Evolutionary conservation across 768 basidiomycete species (phyloP), one percentile per base, ranked within the genome.

Genomic region (Amyloporia xantha): DNA sequence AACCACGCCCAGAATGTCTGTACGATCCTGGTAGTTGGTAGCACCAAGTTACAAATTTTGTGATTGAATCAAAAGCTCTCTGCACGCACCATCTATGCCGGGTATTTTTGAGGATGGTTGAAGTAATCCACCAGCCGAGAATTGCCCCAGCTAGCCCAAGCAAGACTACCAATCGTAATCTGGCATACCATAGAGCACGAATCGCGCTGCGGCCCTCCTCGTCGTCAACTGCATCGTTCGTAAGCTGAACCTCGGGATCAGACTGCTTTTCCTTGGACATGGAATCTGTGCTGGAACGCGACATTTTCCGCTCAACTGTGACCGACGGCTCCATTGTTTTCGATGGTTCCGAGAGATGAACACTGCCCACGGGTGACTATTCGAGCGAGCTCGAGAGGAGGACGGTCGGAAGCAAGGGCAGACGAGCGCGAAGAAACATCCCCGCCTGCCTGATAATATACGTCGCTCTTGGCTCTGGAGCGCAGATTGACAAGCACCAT

Each of bases 1-100:
- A 79, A 78, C 89, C 91, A 93, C 2, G 89, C 86, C 57, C 84
- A 86, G 30, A 91, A 36, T 0, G 87, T 85, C 65, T 90, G 86
- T 7, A 85, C 83, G 53, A 91, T 76, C 87, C 86, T 87, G 46
- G 6, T 49, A 37, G 28, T 27, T 41, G 38, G 38, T 9, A 21
- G 38, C 17, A 39, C 6, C 15, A 10, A 6, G 20, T 6, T n/a
- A 9, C 7, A 39, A 21, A 39, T 6, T 39, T 20, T 40, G 44
- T 15, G 26, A 47, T n/a, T n/a, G n/a, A n/a, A n/a, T n/a, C n/a
- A n/a, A n/a, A n/a, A n/a, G n/a, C n/a, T n/a, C n/a, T n/a, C n/a
- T 50, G 55, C 38, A 61, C 70, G 52, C 67, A 79, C 86, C 89
- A 92, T 69, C 86, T 74, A 64, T 78, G 82, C 44, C 89, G 78